Base-by-base conservation (phyloP, 225 moss, liverwort and hornwort genomes). In the Neckera pumila region DNA sequence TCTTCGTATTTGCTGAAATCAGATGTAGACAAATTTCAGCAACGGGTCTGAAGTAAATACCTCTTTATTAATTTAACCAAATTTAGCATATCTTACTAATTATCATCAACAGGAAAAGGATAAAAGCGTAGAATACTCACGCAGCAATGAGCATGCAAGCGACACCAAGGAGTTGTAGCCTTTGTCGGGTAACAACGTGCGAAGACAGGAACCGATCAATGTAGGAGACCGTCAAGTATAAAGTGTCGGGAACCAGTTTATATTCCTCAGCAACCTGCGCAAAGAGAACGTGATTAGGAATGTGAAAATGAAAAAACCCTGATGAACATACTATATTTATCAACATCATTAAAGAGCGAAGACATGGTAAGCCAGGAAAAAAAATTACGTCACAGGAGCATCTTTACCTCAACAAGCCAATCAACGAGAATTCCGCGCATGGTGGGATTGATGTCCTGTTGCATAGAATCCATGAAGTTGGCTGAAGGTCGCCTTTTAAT, bases 71-170 rank as follows among this genome's bases (percentile, higher is more conserved):
- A 57, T 67, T 14, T 4, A 70, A 63, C 36, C 56, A 19, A 47
- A 21, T 27, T 47, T 20, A 34, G 25, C 28, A 18, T 26, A 31
- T 12, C 28, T 23, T 34, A 59, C 42, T 26, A 12, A 49, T 21
- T 33, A 36, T 34, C 40, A 34, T 82, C 49, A 40, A 30, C 17
- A 42, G 7, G 26, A 12, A 22, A 30, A 21, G 51, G 22, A 40
- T 62, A 34, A 42, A 62, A 56, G 84, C 23, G 17, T 28, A 53
- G 79, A 57, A 63, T 16, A 94, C 93, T 92, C 88, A 95, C 88
- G 98, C 95, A 49, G 98, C 98, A 70, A 98, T 97, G n/a, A 98
- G 93, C 98, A 98, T 98, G 90, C 98, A 97, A n/a, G 98, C 95
- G 33, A 98, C 98, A 33, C 98, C 98, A 20, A 98, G 91, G 81